phyloP scores from a whole-genome alignment of 2,329 filamentous ascomycete species.

The Ophiostoma montium region DNA sequence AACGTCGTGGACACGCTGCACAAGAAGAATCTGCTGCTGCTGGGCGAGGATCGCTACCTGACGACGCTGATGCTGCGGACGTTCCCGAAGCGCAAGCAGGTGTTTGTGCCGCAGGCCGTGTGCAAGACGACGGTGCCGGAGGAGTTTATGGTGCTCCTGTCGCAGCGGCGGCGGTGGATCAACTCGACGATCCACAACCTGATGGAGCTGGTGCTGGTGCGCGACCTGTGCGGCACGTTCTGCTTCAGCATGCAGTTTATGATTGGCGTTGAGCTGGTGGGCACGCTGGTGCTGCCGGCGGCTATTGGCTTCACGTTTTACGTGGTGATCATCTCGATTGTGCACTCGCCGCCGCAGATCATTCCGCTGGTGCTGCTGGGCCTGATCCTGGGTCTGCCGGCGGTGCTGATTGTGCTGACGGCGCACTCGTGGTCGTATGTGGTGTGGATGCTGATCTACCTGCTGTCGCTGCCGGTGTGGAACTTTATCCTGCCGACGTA shows the following conservation, averaged over 20 bases:
- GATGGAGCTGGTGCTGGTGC: slow-evolving; percentile 90
- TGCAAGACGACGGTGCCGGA: slow-evolving; percentile 98
- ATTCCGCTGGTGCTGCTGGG: slow-evolving; percentile 83
- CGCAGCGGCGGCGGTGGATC: slow-evolving; percentile 94
- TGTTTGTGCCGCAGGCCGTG: slow-evolving; percentile 95
- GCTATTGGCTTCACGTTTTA: slow-evolving; percentile 97
- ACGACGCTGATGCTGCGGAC: slow-evolving; percentile 97
- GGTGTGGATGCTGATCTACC: slow-evolving; percentile 93
- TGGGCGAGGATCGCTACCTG: slow-evolving; percentile 89
- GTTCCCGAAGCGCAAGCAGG: slow-evolving; percentile 97
- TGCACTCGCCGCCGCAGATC: slow-evolving; percentile 60
- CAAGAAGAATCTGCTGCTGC: slow-evolving; percentile 86
- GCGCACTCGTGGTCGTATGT: slow-evolving; percentile 89
- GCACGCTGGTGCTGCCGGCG: slow-evolving; percentile 85
- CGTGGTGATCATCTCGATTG: slow-evolving; percentile 79
- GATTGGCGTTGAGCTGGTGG: slow-evolving; percentile 86
- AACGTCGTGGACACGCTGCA: slow-evolving; percentile 97
- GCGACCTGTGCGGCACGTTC: slow-evolving; percentile 94
- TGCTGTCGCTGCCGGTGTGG: slow-evolving; percentile 87
- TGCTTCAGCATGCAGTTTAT: slow-evolving; percentile 99
- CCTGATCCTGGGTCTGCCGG: slow-evolving; percentile 86
- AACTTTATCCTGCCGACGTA: slow-evolving; percentile 92
- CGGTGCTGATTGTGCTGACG: slow-evolving; percentile 80
- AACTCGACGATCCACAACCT: slow-evolving; percentile 98
- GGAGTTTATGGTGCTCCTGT: slow-evolving; percentile 78